Percentiles rank a stretch among this genome's conserved stretches.
These are phyloP conservation scores for Lentinula sp. DNA, from an alignment of 768 basidiomycete genomes.

Conservation along the genomic window DNA sequence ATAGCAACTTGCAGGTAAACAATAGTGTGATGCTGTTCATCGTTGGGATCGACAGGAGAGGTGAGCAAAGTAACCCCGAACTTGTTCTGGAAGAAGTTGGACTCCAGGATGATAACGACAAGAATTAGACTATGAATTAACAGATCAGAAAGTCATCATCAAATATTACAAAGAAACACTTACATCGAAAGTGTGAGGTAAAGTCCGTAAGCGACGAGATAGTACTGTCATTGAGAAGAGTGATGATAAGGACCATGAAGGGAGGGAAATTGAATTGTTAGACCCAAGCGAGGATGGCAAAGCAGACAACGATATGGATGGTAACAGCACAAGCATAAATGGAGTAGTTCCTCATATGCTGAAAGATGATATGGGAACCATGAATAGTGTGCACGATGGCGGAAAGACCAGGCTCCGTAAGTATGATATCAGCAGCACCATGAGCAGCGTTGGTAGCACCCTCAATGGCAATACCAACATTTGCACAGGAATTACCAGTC, in stretches of 20 bases:
- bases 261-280: constrained; percentile 99
- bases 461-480: constrained; percentile 99
- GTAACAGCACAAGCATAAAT: constrained; percentile 95
- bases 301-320: constrained; percentile 98
- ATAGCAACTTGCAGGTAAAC: constrained; percentile 97
- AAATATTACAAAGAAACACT: constrained; percentile 23
- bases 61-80: constrained; percentile 64
- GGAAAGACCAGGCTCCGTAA: constrained; percentile 97
- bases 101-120: constrained; percentile 80
- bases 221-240: constrained; percentile 94
- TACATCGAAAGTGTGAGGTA: constrained; percentile 92
- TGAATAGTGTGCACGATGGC: constrained; percentile 99
- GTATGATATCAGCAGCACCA: constrained; percentile 96
- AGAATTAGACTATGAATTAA: constrained; percentile 54
- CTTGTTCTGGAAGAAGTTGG: constrained; percentile 82
- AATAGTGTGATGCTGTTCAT: constrained; percentile 78
- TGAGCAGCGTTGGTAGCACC: constrained; percentile 99
- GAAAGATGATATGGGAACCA: constrained; percentile 98
- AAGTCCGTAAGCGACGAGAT: constrained; percentile 94
- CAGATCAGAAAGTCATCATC: background rate
- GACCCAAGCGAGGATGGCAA: constrained; percentile 90
- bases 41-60: constrained; percentile 43
- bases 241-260: constrained; percentile 99
- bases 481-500: constrained; percentile 99
- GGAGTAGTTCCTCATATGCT: constrained; percentile 99